These are phyloP conservation scores for Suillus hirtellus DNA, from an alignment of 768 basidiomycete species.

Conservation along the genomic window DNA sequence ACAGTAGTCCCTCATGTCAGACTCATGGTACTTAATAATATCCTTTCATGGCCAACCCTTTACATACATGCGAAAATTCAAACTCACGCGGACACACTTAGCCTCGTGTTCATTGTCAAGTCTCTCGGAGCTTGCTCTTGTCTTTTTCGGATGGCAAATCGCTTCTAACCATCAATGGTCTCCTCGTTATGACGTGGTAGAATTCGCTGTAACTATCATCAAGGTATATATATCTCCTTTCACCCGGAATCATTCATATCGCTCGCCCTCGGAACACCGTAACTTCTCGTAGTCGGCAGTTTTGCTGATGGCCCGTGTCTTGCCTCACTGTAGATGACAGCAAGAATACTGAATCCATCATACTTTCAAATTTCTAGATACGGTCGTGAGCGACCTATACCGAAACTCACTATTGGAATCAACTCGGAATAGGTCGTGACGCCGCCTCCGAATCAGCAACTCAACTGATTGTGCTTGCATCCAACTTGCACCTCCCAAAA, in stretches of 20 bases:
- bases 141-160: not conserved
- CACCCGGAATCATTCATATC: not conserved
- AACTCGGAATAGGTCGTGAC: not conserved
- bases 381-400: not conserved
- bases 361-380: conserved; percentile 2
- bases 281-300: not conserved
- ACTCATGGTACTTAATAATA: conserved; percentile 1
- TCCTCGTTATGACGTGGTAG: not conserved
- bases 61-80: conserved; percentile 9
- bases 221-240: conserved; percentile 1
- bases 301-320: not conserved
- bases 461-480: not conserved
- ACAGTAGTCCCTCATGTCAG: conserved; percentile 4
- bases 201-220: not conserved
- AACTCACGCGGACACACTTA: not conserved
- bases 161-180: not conserved
- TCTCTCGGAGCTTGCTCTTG: not conserved
- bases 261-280: not conserved
- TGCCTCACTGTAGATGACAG: not conserved
- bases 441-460: conserved; percentile 2
- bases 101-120: conserved; percentile 2
- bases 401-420: conserved; percentile 5
- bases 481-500: conserved; percentile 2
- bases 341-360: not conserved
- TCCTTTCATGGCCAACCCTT: conserved; percentile 5